phyloP scores from a whole-genome alignment of 768 basidiomycete species.

The Piloderma croceum region DNA sequence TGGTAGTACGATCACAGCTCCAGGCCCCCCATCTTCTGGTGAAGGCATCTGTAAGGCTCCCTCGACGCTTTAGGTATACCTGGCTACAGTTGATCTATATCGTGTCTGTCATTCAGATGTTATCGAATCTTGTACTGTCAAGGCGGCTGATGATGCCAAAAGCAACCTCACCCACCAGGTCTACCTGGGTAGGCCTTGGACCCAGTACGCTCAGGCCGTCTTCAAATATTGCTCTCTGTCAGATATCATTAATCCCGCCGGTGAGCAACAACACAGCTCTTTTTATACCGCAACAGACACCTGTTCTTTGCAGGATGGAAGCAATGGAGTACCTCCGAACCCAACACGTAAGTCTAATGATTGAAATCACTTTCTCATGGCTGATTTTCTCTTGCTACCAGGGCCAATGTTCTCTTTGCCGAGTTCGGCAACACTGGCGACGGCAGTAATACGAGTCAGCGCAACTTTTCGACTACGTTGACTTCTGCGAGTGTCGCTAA shows the following conservation, averaged over 20 bases:
- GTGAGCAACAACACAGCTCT: slow-evolving; percentile 33
- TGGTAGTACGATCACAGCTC: slow-evolving; percentile 44
- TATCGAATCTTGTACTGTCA: slow-evolving; percentile 39
- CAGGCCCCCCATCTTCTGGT: slow-evolving; percentile 41
- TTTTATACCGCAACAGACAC: not conserved
- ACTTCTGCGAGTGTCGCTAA: slow-evolving; percentile 30
- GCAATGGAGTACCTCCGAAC: slow-evolving; percentile 43
- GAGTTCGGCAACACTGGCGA: slow-evolving; percentile 42
- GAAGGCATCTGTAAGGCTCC: slow-evolving; percentile 38
- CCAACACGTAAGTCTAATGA: slow-evolving; percentile 36
- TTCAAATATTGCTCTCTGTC: too few species aligned
- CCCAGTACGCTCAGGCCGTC: too few species aligned
- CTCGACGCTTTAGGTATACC: not conserved
- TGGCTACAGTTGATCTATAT: not conserved
- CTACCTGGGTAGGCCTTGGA: slow-evolving; percentile 47
- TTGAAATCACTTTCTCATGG: slow-evolving; percentile 46
- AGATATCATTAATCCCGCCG: not conserved
- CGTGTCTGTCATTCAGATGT: too few species aligned
- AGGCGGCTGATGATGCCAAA: slow-evolving; percentile 35
- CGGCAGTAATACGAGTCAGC: slow-evolving; percentile 31
- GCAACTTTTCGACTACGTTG: slow-evolving; percentile 37
- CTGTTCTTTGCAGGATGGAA: not conserved
- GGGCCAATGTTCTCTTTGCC: slow-evolving; percentile 41
- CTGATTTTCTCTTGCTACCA: slow-evolving; percentile 31
- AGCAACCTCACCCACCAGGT: slow-evolving; percentile 32